Evolutionary conservation across 257 asterid genomes (phyloP), one percentile per base, ranked within the genome.

Genomic region (Gentiana dahurica): DNA sequence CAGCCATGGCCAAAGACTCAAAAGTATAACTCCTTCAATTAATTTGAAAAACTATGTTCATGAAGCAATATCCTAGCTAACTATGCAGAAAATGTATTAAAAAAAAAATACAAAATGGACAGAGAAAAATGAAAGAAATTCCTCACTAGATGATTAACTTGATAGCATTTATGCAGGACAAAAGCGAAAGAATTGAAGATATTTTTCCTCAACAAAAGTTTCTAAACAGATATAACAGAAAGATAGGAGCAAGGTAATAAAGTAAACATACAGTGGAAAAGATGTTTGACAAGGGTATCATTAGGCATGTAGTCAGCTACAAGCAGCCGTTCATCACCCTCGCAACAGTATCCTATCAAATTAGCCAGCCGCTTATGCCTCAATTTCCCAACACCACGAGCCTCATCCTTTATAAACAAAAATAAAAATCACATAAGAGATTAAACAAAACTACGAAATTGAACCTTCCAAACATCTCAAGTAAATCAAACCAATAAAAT

Each of bases 281-380:
- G 61, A 45, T 57, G 61, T 50, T 91, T 1, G 96, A 92, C 96
- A 91, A 87, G 73, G 79, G n/a, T n/a, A n/a, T n/a, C n/a, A n/a
- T n/a, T n/a, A n/a, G n/a, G n/a, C n/a, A n/a, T n/a, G n/a, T n/a
- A 91, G 67, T 91, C 98, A 34, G 96, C 94, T 15, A 91, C 96
- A 35, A 87, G 93, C 73, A 91, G 66, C 81, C 98, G 85, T 79
- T 91, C 98, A 68, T 91, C 95, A 49, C 96, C 98, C 57, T 91
- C 95, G 67, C 96, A 83, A 59, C 98, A 91, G 66, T 91, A 91
- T 49, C 97, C 98, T 11, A 91, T 83, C 87, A 91, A 77, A 83
- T 91, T 91, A n/a, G 95, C 97, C 71, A 87, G 80, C 81, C 96
- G 69, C 81, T 91, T 85, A 54, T 77, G 89, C 90, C 93, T 83